Evolutionary conservation across 31 red algal genomes (phyloP).

Genomic region (Porphyra umbilicalis): DNA sequence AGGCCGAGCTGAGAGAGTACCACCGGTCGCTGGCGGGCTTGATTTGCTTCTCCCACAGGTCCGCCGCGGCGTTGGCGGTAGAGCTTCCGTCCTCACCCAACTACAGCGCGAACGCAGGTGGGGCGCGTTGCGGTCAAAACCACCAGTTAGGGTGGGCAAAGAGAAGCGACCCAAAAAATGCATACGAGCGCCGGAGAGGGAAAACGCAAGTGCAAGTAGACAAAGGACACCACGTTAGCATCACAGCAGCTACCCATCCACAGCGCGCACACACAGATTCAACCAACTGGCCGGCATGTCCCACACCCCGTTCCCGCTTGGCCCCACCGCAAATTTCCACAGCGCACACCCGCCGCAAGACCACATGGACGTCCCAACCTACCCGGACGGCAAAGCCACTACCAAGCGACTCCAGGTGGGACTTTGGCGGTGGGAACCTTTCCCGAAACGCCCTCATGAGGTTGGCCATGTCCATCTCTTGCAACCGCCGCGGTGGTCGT

Average conservation of each 20-base stretch:
- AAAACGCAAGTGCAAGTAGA: no score
- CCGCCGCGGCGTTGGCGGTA: neutral
- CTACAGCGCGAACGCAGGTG: neutral
- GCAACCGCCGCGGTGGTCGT: neutral
- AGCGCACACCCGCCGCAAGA: no score
- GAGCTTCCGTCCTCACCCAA: neutral
- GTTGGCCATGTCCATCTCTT: neutral
- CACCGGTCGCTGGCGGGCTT: neutral
- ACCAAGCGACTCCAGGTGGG: neutral
- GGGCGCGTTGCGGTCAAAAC: no score
- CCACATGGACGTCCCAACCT: neutral
- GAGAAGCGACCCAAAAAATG: neutral
- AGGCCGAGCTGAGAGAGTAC: neutral
- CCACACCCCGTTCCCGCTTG: no score
- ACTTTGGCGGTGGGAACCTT: neutral
- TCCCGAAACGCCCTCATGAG: neutral
- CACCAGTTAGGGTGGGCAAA: no score
- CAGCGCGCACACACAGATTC: no score
- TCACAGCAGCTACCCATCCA: no score
- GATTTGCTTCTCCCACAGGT: neutral
- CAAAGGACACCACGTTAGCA: neutral
- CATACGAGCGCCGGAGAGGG: no score
- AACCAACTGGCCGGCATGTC: no score
- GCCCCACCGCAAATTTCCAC: no score
- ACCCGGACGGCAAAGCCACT: neutral